A percentile compares a stretch with the other conserved stretches of the same genome.
These are phyloP conservation scores for Aureobasidium uvarum DNA, from an alignment of 2,329 filamentous ascomycete species.

Conservation along the genomic window DNA sequence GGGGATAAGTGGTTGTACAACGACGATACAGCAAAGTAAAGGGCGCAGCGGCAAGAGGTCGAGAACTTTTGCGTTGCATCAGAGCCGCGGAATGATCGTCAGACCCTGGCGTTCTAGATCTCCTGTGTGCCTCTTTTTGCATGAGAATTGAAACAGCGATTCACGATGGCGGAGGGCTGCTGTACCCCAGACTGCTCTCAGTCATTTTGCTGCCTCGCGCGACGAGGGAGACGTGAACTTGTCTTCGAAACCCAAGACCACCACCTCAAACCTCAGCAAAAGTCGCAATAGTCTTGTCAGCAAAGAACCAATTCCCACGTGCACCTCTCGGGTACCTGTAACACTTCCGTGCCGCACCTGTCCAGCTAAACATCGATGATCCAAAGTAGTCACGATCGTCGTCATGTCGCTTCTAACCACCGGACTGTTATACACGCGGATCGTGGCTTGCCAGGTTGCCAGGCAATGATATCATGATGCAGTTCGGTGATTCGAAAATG, in stretches of 20 bases:
- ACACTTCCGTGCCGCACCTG: neutral
- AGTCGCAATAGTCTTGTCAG: neutral
- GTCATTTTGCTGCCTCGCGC: neutral
- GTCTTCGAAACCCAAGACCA: neutral
- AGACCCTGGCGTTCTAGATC: neutral
- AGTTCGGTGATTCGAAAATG: neutral
- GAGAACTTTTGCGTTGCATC: slow-evolving; percentile 1
- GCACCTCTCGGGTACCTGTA: neutral
- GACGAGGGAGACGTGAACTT: neutral
- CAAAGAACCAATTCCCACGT: neutral
- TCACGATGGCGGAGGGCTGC: neutral
- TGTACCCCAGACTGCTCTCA: neutral
- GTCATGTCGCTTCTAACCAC: neutral
- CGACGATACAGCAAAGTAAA: neutral
- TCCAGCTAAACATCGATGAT: neutral
- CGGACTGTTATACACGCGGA: slow-evolving; percentile 3
- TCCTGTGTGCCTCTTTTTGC: neutral
- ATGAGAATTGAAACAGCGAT: neutral
- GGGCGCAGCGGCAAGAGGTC: neutral
- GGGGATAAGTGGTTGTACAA: neutral
- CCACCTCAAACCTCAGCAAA: neutral
- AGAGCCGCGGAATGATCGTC: neutral
- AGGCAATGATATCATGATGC: neutral
- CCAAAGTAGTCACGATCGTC: neutral
- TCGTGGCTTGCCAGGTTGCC: slow-evolving; percentile 2